These are phyloP conservation scores for Penicillium sp. DNA, from an alignment of 2,329 filamentous ascomycete genomes.

Conservation along the genomic window DNA sequence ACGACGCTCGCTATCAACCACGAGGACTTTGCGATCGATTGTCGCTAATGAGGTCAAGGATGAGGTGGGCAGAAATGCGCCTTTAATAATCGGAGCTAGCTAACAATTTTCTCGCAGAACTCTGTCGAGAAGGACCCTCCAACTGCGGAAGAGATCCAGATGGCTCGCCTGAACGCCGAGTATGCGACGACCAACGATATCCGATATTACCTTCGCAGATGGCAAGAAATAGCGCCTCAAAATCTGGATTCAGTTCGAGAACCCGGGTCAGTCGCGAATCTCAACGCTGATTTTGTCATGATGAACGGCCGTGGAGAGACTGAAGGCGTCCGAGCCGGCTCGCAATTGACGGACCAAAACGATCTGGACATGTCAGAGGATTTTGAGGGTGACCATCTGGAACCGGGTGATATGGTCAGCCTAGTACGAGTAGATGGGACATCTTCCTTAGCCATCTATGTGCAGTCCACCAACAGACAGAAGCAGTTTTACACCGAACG, in stretches of 20 bases:
- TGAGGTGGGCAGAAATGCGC: conserved; percentile 1
- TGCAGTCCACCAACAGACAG: conserved; percentile 41
- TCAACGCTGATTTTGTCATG: conserved; percentile 23
- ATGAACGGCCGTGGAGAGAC: conserved; percentile 30
- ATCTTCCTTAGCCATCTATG: conserved; percentile 40
- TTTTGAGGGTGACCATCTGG: conserved; percentile 37
- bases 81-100: background rate
- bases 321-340: conserved; percentile 27
- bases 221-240: conserved; percentile 35
- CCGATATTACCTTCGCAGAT: conserved; percentile 42
- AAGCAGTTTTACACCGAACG: conserved; percentile 44
- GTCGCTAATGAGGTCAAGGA: background rate
- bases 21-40: conserved; percentile 10
- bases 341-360: conserved; percentile 25
- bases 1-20: conserved; percentile 10
- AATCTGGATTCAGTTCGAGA: conserved; percentile 31
- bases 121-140: background rate
- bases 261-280: conserved; percentile 11
- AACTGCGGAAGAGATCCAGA: background rate
- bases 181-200: conserved; percentile 40
- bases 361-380: conserved; percentile 27
- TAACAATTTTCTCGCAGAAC: background rate
- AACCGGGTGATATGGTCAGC: conserved; percentile 43
- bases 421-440: conserved; percentile 29
- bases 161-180: conserved; percentile 33